Evolutionary conservation across 2,329 filamentous ascomycete species (phyloP).

Genomic region (Sclerotinia minor): DNA sequence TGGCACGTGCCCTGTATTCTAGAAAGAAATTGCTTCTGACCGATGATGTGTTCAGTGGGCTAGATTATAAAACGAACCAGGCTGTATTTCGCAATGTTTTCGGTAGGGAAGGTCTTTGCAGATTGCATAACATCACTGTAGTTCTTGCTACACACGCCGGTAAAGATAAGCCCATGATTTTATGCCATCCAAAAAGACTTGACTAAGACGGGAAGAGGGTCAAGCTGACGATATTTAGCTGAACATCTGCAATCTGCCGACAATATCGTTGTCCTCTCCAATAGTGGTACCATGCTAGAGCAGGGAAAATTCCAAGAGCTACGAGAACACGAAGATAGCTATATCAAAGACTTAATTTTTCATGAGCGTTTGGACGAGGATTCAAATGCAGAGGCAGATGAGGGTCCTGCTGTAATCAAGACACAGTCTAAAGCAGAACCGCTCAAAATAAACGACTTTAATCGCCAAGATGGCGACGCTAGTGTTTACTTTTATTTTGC

Average conservation of each 20-base stretch:
- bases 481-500: slow-evolving; percentile 22
- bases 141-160: slow-evolving; percentile 29
- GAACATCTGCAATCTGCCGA: slow-evolving; percentile 40
- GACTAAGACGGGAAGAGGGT: not conserved
- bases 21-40: slow-evolving; percentile 28
- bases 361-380: not conserved
- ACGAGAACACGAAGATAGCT: slow-evolving; percentile 7
- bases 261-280: slow-evolving; percentile 42
- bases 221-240: slow-evolving; percentile 28
- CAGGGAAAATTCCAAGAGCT: slow-evolving; percentile 37
- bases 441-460: not conserved
- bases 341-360: slow-evolving; percentile 13
- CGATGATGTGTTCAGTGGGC: slow-evolving; percentile 34
- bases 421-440: not conserved
- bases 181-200: not conserved
- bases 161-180: not conserved
- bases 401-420: not conserved
- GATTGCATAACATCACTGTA: slow-evolving; percentile 40
- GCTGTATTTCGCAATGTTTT: slow-evolving; percentile 28
- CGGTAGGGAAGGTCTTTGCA: slow-evolving; percentile 25
- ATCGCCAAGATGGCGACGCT: slow-evolving; percentile 17
- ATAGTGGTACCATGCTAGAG: slow-evolving; percentile 38
- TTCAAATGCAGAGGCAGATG: not conserved
- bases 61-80: slow-evolving; percentile 31
- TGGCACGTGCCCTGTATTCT: slow-evolving; percentile 33